Base-by-base conservation (phyloP, 106 monocot species). In the Amphibolis antarctica region DNA sequence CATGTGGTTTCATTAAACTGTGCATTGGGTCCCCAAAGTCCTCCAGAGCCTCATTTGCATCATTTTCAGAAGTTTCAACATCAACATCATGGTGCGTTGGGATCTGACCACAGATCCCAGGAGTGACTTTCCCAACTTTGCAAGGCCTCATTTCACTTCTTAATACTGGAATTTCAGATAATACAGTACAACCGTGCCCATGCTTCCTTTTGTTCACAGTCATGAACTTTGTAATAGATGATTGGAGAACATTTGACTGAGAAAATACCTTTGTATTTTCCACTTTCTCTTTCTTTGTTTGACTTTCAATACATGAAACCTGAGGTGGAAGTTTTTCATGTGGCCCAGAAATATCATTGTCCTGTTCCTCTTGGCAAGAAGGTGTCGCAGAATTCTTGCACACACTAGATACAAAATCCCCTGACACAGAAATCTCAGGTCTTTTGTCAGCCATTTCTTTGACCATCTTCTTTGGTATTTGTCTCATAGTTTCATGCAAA, bases 151-250 rank as follows among this genome's bases (percentile, higher is more conserved):
- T 60, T 53, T 51, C 70, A 74, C 78, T 82, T 63, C 98, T 82
- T 49, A 99, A 64, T 23, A 99, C n/a, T 57, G 98, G 85, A 65
- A 85, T 50, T 75, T 99, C 98, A 66, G 91, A 85, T 49, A 91
- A 68, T 20, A 78, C 46, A 70, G 46, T 63, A 25, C 73, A 88
- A 60, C 60, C 60, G 71, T 68, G 67, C 57, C 88, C 91, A 71
- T 79, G 67, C 50, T 88, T 91, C 73, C 87, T 82, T 68, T 87
- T 99, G 53, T 75, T 80, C 44, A 68, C 59, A 61, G 74, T 59
- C 30, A 82, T 49, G 75, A 85, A 91, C n/a, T 78, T 88, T 29
- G 64, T 61, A 47, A 99, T 74, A 74, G 81, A 81, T 58, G 91
- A 85, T 30, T 91, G 98, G 49, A 79, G 75, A 71, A 79, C 18